phyloP scores from a whole-genome alignment of 2,329 filamentous ascomycete species.

The Microdochium nivale region DNA sequence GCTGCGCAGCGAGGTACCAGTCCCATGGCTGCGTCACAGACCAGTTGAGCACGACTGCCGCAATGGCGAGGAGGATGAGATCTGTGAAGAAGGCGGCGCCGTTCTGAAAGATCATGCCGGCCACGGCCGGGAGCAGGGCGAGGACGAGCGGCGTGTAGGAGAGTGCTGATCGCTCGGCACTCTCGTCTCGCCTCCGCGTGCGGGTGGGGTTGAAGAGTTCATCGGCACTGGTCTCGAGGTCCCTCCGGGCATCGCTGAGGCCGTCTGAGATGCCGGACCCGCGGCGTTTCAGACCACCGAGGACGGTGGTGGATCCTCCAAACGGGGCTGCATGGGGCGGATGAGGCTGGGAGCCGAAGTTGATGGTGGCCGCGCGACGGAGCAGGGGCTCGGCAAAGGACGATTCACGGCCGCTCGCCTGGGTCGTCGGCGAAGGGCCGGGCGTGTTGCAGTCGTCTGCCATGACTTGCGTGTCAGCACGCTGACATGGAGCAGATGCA shows the following conservation, averaged over 20 bases:
- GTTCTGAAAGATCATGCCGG: conserved; percentile 75
- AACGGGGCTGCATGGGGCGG: neutral
- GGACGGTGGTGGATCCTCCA: conserved; percentile 1
- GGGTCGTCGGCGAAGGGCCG: neutral
- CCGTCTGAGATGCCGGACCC: conserved; percentile 77
- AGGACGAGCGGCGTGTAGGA: conserved; percentile 70
- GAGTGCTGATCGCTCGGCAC: neutral
- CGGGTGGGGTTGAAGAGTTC: conserved; percentile 52
- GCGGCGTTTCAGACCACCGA: conserved; percentile 42
- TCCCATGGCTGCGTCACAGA: conserved; percentile 83
- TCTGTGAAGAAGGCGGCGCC: conserved; percentile 80
- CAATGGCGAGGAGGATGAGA: conserved; percentile 68
- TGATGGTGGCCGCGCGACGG: neutral
- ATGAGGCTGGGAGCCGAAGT: neutral
- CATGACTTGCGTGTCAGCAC: neutral
- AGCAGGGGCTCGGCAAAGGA: neutral
- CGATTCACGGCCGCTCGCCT: neutral
- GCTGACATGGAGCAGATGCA: neutral
- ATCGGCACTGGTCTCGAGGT: conserved; percentile 58
- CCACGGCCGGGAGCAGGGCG: conserved; percentile 78
- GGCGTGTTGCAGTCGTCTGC: neutral
- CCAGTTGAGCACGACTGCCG: conserved; percentile 86
- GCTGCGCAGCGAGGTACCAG: conserved; percentile 67
- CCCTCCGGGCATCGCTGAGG: conserved; percentile 56
- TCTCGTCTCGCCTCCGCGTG: conserved; percentile 12